These are phyloP conservation scores for Bondarzewia mesenterica DNA, from an alignment of 1,284 basidiomycete genomes.

Conservation along the genomic window DNA sequence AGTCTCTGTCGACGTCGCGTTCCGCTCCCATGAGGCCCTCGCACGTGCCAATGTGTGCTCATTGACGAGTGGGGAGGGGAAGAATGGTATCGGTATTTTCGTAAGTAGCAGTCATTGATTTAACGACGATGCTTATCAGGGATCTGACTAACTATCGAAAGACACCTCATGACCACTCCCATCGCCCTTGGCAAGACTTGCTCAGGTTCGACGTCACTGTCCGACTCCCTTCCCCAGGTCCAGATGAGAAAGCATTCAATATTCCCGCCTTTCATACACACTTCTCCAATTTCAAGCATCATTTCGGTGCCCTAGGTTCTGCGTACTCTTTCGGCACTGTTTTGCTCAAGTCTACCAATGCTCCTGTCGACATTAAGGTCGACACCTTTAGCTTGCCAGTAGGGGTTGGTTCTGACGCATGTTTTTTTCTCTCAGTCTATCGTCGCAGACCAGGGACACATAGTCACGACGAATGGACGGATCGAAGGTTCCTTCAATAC, in stretches of 20 bases:
- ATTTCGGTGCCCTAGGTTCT: slow-evolving; percentile 13
- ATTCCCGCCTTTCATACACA: slow-evolving; percentile 16
- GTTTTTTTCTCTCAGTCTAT: slow-evolving; percentile 25
- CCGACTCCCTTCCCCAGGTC: slow-evolving; percentile 15
- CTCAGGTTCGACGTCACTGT: slow-evolving; percentile 16
- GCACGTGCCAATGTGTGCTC: slow-evolving; percentile 16
- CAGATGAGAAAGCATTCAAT: slow-evolving; percentile 1
- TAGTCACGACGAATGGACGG: slow-evolving; percentile 26
- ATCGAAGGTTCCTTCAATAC: slow-evolving; percentile 36
- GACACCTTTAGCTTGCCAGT: no score
- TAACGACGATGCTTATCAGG: neutral
- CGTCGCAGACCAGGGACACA: slow-evolving; percentile 18
- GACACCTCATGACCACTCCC: neutral
- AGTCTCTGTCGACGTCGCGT: slow-evolving; percentile 17
- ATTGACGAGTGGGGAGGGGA: slow-evolving; percentile 13
- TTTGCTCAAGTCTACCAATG: slow-evolving; percentile 12
- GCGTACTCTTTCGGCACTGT: slow-evolving; percentile 14
- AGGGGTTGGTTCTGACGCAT: no score
- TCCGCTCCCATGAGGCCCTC: slow-evolving; percentile 11
- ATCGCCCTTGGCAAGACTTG: slow-evolving; percentile 1
- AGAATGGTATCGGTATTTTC: slow-evolving; percentile 23
- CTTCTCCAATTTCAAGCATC: slow-evolving; percentile 16
- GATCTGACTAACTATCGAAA: neutral
- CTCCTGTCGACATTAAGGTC: slow-evolving; percentile 23
- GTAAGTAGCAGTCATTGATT: slow-evolving; percentile 12